Evolutionary conservation across 805 yeast species (phyloP).

Genomic region (Myxozyma nipponensis): DNA sequence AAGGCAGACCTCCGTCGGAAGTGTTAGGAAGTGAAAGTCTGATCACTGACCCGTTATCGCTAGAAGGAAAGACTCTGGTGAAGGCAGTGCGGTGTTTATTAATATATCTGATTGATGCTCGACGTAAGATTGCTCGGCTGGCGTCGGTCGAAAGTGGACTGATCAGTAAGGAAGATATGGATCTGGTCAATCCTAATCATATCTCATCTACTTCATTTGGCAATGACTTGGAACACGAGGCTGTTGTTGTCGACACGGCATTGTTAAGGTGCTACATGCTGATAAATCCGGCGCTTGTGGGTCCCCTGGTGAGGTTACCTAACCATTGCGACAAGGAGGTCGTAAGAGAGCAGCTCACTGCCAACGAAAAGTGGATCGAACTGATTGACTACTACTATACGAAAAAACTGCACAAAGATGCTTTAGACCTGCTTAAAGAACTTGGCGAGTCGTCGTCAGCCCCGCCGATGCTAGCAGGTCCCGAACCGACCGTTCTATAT

Average conservation of each 20-base stretch:
- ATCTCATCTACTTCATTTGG: slow-evolving; percentile 29
- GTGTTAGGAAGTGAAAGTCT: slow-evolving; percentile 1
- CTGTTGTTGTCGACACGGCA: slow-evolving; percentile 64
- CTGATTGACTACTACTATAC: slow-evolving; percentile 72
- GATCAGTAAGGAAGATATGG: slow-evolving; percentile 21
- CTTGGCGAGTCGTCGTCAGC: slow-evolving; percentile 35
- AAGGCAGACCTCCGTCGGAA: slow-evolving; percentile 10
- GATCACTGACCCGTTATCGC: slow-evolving; percentile 6
- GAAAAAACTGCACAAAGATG: slow-evolving; percentile 58
- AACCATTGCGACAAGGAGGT: slow-evolving; percentile 67
- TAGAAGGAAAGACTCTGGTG: slow-evolving; percentile 10
- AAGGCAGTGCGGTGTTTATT: slow-evolving; percentile 37
- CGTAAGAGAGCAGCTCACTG: slow-evolving; percentile 53
- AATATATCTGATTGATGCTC: slow-evolving; percentile 48
- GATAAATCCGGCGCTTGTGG: slow-evolving; percentile 68
- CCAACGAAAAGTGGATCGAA: slow-evolving; percentile 54
- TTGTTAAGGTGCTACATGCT: slow-evolving; percentile 69
- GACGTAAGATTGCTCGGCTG: slow-evolving; percentile 44
- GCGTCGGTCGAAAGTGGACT: slow-evolving; percentile 19
- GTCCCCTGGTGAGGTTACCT: slow-evolving; percentile 72
- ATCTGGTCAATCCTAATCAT: slow-evolving; percentile 7
- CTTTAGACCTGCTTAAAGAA: slow-evolving; percentile 56
- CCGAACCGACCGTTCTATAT: slow-evolving; percentile 51
- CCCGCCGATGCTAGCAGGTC: slow-evolving; percentile 37
- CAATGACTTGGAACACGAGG: slow-evolving; percentile 36